These are phyloP conservation scores for Suhomyces xylopsoci DNA, from an alignment of 805 yeast species.

Conservation along the genomic window DNA sequence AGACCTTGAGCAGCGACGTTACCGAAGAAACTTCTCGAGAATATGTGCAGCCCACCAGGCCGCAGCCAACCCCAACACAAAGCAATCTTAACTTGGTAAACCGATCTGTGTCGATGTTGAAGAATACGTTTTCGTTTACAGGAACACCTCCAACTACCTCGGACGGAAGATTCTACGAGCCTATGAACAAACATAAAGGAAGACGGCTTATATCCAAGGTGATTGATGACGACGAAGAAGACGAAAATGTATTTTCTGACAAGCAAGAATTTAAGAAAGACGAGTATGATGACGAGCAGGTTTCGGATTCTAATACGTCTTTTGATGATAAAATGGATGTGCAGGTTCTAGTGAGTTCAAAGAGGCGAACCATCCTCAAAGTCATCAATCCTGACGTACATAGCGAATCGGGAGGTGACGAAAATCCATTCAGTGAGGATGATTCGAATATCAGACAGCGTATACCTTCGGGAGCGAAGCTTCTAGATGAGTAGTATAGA, in stretches of 20 bases:
- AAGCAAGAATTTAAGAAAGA: not conserved
- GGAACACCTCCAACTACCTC: constrained; percentile 23
- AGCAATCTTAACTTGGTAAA: constrained; percentile 3
- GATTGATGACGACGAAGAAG: not conserved
- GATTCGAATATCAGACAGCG: constrained; percentile 10
- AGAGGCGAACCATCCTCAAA: constrained; percentile 55
- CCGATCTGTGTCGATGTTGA: constrained; percentile 18
- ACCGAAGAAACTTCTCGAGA: not conserved
- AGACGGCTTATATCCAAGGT: not conserved
- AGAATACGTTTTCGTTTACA: constrained; percentile 22
- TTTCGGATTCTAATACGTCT: constrained; percentile 29
- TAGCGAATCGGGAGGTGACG: constrained; percentile 5
- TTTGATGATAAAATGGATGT: constrained; percentile 56
- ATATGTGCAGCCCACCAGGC: not conserved
- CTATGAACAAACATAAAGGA: not conserved
- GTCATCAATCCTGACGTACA: constrained; percentile 59
- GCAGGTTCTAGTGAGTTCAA: constrained; percentile 67
- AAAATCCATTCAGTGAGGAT: not conserved
- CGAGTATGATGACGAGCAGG: constrained; percentile 10
- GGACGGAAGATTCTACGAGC: not conserved
- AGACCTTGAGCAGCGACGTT: constrained; percentile 13
- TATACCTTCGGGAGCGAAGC: constrained; percentile 10
- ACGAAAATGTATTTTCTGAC: constrained; percentile 1
- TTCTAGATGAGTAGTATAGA: not conserved
- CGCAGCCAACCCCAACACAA: not conserved